phyloP scores from a whole-genome alignment of 306 rosid species.

The Dalbergia oliveri region DNA sequence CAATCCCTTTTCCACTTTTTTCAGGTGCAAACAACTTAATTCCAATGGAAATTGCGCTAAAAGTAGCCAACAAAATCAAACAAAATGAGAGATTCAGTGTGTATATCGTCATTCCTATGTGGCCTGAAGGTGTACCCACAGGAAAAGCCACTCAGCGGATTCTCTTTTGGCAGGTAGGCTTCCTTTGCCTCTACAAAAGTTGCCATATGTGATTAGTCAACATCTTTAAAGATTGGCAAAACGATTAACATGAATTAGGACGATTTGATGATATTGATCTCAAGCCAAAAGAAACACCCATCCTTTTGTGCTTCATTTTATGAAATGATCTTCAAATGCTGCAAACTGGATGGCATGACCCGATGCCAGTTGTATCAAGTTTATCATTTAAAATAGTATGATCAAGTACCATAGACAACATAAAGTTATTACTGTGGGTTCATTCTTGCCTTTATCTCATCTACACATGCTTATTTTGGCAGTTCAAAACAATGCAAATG shows the following conservation, averaged over 20 bases:
- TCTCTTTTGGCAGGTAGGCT: slow-evolving; percentile 87
- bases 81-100: slow-evolving; percentile 72
- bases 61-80: slow-evolving; percentile 76
- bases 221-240: slow-evolving; percentile 17
- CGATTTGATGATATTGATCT: background rate
- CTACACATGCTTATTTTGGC: slow-evolving; percentile 42
- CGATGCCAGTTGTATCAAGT: background rate
- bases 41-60: slow-evolving; percentile 87
- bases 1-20: background rate
- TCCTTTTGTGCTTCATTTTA: no score
- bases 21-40: slow-evolving; percentile 86
- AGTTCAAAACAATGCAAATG: slow-evolving; percentile 95
- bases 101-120: slow-evolving; percentile 85
- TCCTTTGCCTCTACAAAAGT: slow-evolving; percentile 1
- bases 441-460: slow-evolving; percentile 22
- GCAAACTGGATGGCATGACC: background rate
- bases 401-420: background rate
- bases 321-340: background rate
- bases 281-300: background rate
- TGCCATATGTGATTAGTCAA: background rate
- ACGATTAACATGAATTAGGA: background rate
- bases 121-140: slow-evolving; percentile 94
- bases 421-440: slow-evolving; percentile 1
- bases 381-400: slow-evolving; percentile 8
- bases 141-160: slow-evolving; percentile 71